These are phyloP conservation scores for Xylaria sp. DNA, from an alignment of 2,329 filamentous ascomycete species.

Conservation along the genomic window DNA sequence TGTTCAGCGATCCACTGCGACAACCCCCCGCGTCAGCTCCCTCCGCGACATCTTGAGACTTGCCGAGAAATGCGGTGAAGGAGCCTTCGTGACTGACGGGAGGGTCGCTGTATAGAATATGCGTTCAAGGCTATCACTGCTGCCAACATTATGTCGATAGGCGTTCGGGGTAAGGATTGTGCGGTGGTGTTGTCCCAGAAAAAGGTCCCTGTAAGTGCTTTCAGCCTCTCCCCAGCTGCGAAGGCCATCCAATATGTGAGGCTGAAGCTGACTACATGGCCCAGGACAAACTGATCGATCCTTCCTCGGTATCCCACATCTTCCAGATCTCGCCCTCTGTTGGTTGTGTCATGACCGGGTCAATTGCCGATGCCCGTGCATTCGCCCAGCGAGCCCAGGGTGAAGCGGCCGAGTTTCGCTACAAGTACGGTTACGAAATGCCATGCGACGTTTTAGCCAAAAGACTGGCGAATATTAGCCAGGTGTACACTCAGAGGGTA, in stretches of 20 bases:
- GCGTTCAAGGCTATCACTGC: slow-evolving; percentile 99
- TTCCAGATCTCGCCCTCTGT: slow-evolving; percentile 97
- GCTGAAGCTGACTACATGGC: slow-evolving; percentile 48
- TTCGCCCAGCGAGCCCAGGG: slow-evolving; percentile 92
- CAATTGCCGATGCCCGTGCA: slow-evolving; percentile 95
- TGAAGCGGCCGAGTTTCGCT: slow-evolving; percentile 96
- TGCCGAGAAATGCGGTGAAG: slow-evolving; percentile 31
- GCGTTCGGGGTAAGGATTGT: slow-evolving; percentile 94
- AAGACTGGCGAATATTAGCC: slow-evolving; percentile 97
- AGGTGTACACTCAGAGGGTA: slow-evolving; percentile 98
- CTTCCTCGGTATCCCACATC: slow-evolving; percentile 94
- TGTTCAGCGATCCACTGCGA: slow-evolving; percentile 53
- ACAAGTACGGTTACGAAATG: slow-evolving; percentile 99
- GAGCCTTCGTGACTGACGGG: slow-evolving; percentile 40
- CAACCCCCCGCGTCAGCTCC: slow-evolving; percentile 28
- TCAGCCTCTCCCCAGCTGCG: slow-evolving; percentile 38
- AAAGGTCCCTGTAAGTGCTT: slow-evolving; percentile 89
- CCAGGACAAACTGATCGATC: slow-evolving; percentile 99
- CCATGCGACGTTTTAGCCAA: slow-evolving; percentile 96
- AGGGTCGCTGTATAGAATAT: slow-evolving; percentile 82
- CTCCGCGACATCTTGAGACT: slow-evolving; percentile 23
- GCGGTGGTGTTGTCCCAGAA: slow-evolving; percentile 98
- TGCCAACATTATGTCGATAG: slow-evolving; percentile 98
- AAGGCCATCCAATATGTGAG: slow-evolving; percentile 29
- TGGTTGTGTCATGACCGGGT: slow-evolving; percentile 98